Evolutionary conservation across 305 asterid species (phyloP), one percentile per base, ranked within the genome.

Genomic region (Stenogyne calaminthoides): DNA sequence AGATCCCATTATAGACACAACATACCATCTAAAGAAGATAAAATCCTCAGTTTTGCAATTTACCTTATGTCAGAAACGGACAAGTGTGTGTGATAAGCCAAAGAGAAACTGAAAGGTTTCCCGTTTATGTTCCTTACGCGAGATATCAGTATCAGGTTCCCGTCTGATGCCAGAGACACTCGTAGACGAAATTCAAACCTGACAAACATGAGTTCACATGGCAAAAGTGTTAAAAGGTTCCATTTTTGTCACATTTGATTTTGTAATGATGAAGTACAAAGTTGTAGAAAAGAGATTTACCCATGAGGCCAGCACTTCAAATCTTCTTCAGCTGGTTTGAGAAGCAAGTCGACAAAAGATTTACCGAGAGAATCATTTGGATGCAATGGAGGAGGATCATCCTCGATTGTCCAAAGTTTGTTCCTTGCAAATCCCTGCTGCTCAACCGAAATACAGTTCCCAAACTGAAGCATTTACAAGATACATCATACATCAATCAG

Each of bases 41-140:
- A 74, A 51, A 56, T 62, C 54, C 37, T 7, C 16, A 56, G 16
- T 56, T 63, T 46, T 60, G 37, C 18, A 16, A 72, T 40, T 62
- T 78, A 89, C 99, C 99, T 88, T 84, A 95, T 92, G 84, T 95
- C 99, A 3, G 99, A 92, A 78, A 95, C 88, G 42, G 97, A 87
- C 54, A 95, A 83, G 76, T 92, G 84, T 1, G 99, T 87, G 65
- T 91, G 98, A 75, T 87, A 95, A 3, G 88, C 97, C 79, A 95
- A 91, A 16, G 98, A 86, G 93, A 92, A 95, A 82, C 91, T 90
- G 88, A 90, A 89, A 71, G 93, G 95, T 61, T 92, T 95, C 76
- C 93, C 95, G 9, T 88, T 91, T 66, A 91, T 77, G 78, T 95
- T 95, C 87, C 97, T 89, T 61, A 90, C 56, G 63, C 98, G 98